Evolutionary conservation across 2,329 filamentous ascomycete species (phyloP).

Genomic region (Elsinoe arachidis): DNA sequence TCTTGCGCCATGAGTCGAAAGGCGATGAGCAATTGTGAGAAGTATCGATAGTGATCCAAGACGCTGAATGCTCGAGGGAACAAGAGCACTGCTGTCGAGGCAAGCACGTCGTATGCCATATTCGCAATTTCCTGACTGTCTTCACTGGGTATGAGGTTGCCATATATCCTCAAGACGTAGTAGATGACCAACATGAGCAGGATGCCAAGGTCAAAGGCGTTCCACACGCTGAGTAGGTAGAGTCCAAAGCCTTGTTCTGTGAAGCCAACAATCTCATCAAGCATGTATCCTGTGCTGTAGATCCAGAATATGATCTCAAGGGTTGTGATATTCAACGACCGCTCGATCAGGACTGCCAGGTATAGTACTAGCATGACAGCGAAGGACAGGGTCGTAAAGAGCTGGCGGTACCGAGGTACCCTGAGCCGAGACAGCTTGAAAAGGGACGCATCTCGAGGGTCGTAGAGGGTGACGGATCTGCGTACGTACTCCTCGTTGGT

Average conservation of each 20-base stretch:
- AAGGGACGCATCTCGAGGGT: conserved; percentile 78
- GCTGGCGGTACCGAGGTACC: conserved; percentile 83
- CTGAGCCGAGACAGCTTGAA: conserved; percentile 86
- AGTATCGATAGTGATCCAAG: conserved; percentile 90
- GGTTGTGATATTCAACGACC: conserved; percentile 70
- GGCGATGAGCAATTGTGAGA: conserved; percentile 86
- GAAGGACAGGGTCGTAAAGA: conserved; percentile 81
- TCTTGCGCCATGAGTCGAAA: conserved; percentile 93
- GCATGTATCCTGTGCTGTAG: conserved; percentile 95
- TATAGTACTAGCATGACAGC: conserved; percentile 79
- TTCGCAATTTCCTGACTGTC: conserved; percentile 61
- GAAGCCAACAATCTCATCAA: conserved; percentile 91
- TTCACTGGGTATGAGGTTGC: conserved; percentile 66
- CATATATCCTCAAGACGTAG: conserved; percentile 81
- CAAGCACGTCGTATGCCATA: conserved; percentile 88
- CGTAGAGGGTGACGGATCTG: conserved; percentile 77
- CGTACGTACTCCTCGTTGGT: conserved; percentile 37
- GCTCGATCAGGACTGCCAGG: conserved; percentile 66
- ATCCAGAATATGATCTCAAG: conserved; percentile 92
- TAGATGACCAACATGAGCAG: conserved; percentile 77
- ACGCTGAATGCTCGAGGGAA: conserved; percentile 88
- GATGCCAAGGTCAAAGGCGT: conserved; percentile 87
- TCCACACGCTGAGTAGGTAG: conserved; percentile 98
- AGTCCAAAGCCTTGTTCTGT: conserved; percentile 94
- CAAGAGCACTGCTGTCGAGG: conserved; percentile 79